phyloP scores from a whole-genome alignment of 306 rosid species.

The Heteromeles arbutifolia region DNA sequence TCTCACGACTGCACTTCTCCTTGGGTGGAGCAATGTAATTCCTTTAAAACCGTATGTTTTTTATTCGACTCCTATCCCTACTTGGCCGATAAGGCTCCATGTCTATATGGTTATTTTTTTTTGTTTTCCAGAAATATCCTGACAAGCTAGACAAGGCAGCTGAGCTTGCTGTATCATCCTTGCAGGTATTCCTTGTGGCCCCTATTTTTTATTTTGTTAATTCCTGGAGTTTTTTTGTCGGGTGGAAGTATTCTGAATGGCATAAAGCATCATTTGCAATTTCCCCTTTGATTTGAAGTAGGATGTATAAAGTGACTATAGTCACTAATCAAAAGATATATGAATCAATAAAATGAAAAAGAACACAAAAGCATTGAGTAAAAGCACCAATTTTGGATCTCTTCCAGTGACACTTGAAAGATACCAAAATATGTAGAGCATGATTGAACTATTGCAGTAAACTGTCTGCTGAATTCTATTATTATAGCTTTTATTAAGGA shows the following conservation, averaged over 20 bases:
- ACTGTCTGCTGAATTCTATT: not conserved
- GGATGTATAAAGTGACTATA: not conserved
- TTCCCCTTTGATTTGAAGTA: not conserved
- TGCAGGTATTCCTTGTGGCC: conserved; percentile 52
- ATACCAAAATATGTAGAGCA: not conserved
- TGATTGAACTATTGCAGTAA: not conserved
- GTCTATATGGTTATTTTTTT: conserved; percentile 4
- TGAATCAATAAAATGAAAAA: not conserved
- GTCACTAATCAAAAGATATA: not conserved
- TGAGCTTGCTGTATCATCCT: conserved; percentile 78
- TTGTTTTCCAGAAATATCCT: conserved; percentile 57
- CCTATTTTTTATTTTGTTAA: not conserved
- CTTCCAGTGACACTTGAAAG: not conserved
- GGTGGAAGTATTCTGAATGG: not conserved
- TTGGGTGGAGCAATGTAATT: conserved; percentile 92
- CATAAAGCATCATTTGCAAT: not conserved
- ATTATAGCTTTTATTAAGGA: not conserved
- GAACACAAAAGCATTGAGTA: not conserved
- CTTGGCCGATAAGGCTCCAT: conserved; percentile 9
- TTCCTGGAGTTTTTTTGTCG: not conserved
- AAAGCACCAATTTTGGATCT: not conserved
- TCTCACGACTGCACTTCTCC: conserved; percentile 80
- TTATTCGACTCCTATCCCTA: not conserved
- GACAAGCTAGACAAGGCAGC: conserved; percentile 65
- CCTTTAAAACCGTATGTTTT: conserved; percentile 16